Evolutionary conservation across 305 asterid genomes (phyloP).

Genomic region (Fraxinus latifolia): DNA sequence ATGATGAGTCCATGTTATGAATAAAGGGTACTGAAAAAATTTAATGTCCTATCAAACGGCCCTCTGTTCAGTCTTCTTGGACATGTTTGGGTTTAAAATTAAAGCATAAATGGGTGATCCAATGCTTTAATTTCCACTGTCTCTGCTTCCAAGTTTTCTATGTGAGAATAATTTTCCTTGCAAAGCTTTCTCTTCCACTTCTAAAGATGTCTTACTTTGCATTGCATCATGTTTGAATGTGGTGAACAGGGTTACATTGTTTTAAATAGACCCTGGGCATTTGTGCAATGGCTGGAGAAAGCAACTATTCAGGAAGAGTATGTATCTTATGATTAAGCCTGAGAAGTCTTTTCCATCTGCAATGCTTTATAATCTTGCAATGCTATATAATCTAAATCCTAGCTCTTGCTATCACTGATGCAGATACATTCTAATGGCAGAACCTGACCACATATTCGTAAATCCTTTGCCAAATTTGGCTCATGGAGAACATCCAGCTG

Average conservation of each 20-base stretch:
- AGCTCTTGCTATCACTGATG: constrained; percentile 39
- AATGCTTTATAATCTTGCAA: constrained; percentile 24
- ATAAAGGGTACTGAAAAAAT: background rate
- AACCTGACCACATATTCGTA: constrained; percentile 87
- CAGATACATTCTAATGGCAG: constrained; percentile 99
- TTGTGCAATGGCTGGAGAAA: constrained; percentile 95
- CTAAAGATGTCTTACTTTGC: constrained; percentile 10
- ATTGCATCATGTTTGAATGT: constrained; percentile 24
- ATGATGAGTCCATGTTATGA: constrained; percentile 1
- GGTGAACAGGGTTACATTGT: constrained; percentile 78
- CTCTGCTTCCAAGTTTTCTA: constrained; percentile 14
- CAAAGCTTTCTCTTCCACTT: constrained; percentile 12
- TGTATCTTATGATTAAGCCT: constrained; percentile 41
- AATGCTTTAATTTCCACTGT: constrained; percentile 4
- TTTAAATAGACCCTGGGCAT: constrained; percentile 95
- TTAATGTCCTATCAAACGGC: background rate
- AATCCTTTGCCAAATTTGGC: constrained; percentile 96
- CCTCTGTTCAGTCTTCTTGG: background rate
- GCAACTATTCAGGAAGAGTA: constrained; percentile 92
- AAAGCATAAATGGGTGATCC: background rate
- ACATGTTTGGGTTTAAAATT: background rate
- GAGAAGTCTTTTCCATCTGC: constrained; percentile 16
- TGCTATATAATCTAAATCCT: constrained; percentile 36
- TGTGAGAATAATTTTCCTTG: background rate
- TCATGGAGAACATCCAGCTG: constrained; percentile 77